These are phyloP conservation scores for Vigna reflexopilosa DNA, from an alignment of 306 rosid species.

Conservation along the genomic window DNA sequence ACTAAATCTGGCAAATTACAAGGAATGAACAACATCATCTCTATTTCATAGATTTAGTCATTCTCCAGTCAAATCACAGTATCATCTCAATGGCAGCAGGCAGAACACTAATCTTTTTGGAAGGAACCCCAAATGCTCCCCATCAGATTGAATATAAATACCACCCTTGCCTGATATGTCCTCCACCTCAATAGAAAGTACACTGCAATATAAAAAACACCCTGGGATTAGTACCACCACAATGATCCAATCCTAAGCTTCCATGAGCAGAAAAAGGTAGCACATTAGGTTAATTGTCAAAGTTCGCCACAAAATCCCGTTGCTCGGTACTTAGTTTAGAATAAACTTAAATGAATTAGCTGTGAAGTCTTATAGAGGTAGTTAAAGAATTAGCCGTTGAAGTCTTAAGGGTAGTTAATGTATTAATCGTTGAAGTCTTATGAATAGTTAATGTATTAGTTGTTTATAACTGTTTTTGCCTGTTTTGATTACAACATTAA, in stretches of 20 bases:
- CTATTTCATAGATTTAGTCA: conserved; percentile 2
- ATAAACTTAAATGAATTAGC: no score
- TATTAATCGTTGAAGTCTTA: no score
- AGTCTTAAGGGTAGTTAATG: no score
- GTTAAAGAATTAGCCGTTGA: no score
- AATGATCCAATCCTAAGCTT: conserved; percentile 26
- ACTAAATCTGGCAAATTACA: conserved; percentile 25
- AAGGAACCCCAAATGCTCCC: conserved; percentile 90
- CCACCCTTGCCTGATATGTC: conserved; percentile 67
- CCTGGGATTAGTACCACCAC: conserved; percentile 39
- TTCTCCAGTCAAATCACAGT: conserved; percentile 51
- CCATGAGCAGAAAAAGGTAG: neutral
- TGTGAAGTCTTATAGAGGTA: no score
- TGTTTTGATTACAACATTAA: no score
- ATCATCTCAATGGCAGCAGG: conserved; percentile 92
- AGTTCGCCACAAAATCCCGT: neutral
- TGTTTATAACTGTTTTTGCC: no score
- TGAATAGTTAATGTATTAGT: no score
- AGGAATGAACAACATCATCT: conserved; percentile 29
- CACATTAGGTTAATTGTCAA: conserved; percentile 8
- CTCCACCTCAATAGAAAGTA: conserved; percentile 77
- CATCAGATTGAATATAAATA: conserved; percentile 87
- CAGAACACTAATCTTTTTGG: conserved; percentile 73
- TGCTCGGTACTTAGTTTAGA: conserved; percentile 1
- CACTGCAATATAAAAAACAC: conserved; percentile 51